phyloP scores from a whole-genome alignment of 1,284 basidiomycete genomes.

The Ustilago nuda region DNA sequence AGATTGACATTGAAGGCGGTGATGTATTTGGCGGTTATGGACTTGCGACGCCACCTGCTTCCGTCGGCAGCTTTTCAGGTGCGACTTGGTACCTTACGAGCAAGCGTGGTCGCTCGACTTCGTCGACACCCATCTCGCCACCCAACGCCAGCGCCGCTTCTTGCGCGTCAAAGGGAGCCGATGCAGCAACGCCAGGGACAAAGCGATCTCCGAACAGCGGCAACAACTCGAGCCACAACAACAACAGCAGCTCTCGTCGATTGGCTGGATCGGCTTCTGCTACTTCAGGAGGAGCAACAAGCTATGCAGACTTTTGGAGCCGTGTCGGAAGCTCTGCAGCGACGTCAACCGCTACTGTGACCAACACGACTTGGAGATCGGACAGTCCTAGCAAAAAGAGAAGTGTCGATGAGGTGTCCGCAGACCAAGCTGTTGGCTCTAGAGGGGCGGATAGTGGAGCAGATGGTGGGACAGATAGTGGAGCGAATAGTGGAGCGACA shows the following conservation, averaged over 20 bases:
- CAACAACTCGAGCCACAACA: conserved; percentile 1
- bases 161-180: conserved; percentile 21
- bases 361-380: conserved; percentile 16
- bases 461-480: background rate
- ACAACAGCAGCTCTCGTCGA: conserved; percentile 7
- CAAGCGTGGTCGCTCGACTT: conserved; percentile 40
- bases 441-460: background rate
- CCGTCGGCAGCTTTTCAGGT: conserved; percentile 38
- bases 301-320: conserved; percentile 61
- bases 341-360: background rate
- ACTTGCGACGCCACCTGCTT: conserved; percentile 48
- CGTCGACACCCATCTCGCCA: conserved; percentile 45
- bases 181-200: background rate
- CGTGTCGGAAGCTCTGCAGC: conserved; percentile 43
- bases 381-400: conserved; percentile 47
- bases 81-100: conserved; percentile 34
- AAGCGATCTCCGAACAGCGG: conserved; percentile 22
- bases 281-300: conserved; percentile 36
- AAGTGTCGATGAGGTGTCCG: conserved; percentile 26
- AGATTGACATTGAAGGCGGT: conserved; percentile 42
- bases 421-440: background rate
- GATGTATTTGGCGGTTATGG: conserved; percentile 55
- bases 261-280: conserved; percentile 7
- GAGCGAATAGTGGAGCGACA: background rate
- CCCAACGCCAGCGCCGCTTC: conserved; percentile 32